A percentile compares a stretch with the other conserved stretches of the same genome.
Conservation (phyloP, 2,329 filamentous ascomycete species). For the Madurella mycetomatis region DNA sequence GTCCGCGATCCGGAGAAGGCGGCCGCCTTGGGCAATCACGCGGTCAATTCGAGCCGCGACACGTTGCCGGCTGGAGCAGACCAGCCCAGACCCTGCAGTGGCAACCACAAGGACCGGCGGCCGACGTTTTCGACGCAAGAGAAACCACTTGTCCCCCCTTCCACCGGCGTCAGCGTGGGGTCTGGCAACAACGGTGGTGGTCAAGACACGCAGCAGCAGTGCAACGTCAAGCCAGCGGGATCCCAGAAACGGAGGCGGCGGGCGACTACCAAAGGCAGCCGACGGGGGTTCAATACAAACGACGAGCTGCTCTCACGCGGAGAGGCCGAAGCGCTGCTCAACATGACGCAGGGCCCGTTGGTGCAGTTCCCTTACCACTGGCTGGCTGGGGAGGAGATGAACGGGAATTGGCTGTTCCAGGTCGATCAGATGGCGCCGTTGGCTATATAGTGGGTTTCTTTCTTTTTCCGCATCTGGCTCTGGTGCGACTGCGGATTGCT, state of each 20-base stretch:
- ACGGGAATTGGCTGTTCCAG: slow-evolving; percentile 94
- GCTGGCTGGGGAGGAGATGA: slow-evolving; percentile 84
- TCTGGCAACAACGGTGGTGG: slow-evolving; percentile 31
- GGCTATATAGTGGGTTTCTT: slow-evolving; percentile 81
- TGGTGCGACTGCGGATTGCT: not conserved
- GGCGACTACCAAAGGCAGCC: slow-evolving; percentile 65
- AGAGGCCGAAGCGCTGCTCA: slow-evolving; percentile 77
- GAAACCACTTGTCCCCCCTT: slow-evolving; percentile 35
- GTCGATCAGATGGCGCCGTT: slow-evolving; percentile 93
- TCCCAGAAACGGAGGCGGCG: slow-evolving; percentile 61
- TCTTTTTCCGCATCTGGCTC: not conserved
- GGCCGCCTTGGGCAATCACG: slow-evolving; percentile 4
- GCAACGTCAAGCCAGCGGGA: slow-evolving; percentile 33
- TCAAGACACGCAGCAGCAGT: slow-evolving; percentile 17
- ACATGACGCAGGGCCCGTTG: slow-evolving; percentile 78
- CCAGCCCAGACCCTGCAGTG: slow-evolving; percentile 33
- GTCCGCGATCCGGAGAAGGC: slow-evolving; percentile 29
- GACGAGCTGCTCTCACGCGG: slow-evolving; percentile 73
- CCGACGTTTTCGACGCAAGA: slow-evolving; percentile 54
- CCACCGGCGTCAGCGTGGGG: slow-evolving; percentile 14
- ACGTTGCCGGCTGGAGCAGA: slow-evolving; percentile 26
- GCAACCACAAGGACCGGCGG: slow-evolving; percentile 44
- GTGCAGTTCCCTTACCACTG: slow-evolving; percentile 96
- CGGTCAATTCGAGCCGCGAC: slow-evolving; percentile 18
- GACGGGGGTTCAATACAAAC: slow-evolving; percentile 56